Evolutionary conservation across 768 basidiomycete genomes (phyloP).

Genomic region (Lactarius hatsudake): DNA sequence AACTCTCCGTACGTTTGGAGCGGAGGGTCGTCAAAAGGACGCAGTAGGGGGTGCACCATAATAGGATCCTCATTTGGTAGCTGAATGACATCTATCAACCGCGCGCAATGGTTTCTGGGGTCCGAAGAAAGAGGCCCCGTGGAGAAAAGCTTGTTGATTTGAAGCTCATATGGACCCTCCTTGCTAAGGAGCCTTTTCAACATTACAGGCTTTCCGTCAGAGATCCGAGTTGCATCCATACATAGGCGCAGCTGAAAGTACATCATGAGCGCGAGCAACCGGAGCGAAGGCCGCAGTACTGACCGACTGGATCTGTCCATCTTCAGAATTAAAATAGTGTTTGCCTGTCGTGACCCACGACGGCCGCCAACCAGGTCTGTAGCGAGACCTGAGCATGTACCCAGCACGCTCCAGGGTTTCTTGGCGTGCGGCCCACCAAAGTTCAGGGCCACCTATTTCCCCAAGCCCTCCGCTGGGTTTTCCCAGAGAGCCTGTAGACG

Average conservation of each 20-base stretch:
- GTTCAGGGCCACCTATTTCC: not conserved
- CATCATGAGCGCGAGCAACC: not conserved
- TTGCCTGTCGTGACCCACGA: slow-evolving; percentile 13
- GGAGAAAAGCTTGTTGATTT: slow-evolving; percentile 5
- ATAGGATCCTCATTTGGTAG: slow-evolving; percentile 17
- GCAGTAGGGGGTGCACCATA: slow-evolving; percentile 32
- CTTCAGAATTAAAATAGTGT: not conserved
- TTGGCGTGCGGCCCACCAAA: slow-evolving; percentile 15
- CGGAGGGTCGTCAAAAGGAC: slow-evolving; percentile 31
- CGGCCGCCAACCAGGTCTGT: slow-evolving; percentile 15
- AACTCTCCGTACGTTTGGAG: slow-evolving; percentile 27
- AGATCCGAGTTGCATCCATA: slow-evolving; percentile 16
- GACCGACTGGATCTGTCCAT: slow-evolving; percentile 10
- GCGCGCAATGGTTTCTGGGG: slow-evolving; percentile 17
- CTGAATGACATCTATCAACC: slow-evolving; percentile 3
- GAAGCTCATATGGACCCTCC: slow-evolving; percentile 19
- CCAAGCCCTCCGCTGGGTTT: not conserved
- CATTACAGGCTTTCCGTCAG: slow-evolving; percentile 12
- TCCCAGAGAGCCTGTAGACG: not conserved
- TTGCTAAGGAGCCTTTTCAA: not conserved
- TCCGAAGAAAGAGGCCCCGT: slow-evolving; percentile 6
- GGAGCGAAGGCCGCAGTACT: not conserved
- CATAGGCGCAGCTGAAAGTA: not conserved
- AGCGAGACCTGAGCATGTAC: slow-evolving; percentile 19
- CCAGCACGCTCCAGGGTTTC: slow-evolving; percentile 7